These are phyloP conservation scores for Danielozyma ontarioensis DNA, from an alignment of 805 yeast genomes.

Conservation along the genomic window DNA sequence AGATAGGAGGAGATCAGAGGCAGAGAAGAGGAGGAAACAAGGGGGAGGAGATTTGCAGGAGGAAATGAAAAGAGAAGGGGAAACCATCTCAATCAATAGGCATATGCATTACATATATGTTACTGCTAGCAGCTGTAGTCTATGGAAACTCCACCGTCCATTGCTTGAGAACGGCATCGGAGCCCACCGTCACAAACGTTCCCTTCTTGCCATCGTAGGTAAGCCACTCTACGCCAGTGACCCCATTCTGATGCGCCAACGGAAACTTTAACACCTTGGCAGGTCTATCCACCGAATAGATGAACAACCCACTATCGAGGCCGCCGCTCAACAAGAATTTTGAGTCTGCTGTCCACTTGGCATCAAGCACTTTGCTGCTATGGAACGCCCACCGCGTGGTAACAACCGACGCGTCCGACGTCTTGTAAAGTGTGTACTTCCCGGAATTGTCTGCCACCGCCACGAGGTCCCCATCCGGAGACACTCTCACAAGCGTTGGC, in stretches of 20 bases:
- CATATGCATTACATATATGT: too few species aligned
- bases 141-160: constrained; percentile 49
- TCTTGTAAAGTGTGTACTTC: constrained; percentile 69
- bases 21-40: too few species aligned
- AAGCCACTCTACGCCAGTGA: constrained; percentile 70
- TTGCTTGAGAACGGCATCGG: constrained; percentile 72
- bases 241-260: constrained; percentile 89
- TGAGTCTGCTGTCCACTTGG: constrained; percentile 75
- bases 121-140: too few species aligned
- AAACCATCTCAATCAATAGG: too few species aligned
- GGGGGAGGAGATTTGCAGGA: too few species aligned
- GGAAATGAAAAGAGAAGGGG: too few species aligned
- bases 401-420: constrained; percentile 47
- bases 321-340: constrained; percentile 75
- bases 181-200: constrained; percentile 63
- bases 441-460: constrained; percentile 90
- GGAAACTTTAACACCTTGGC: constrained; percentile 66
- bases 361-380: constrained; percentile 71
- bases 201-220: constrained; percentile 26
- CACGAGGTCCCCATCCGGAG: constrained; percentile 61
- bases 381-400: constrained; percentile 97
- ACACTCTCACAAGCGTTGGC: constrained; percentile 59
- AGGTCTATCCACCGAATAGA: constrained; percentile 78
- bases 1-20: too few species aligned
- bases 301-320: constrained; percentile 72